These are phyloP conservation scores for Hypsizygus marmoreus DNA, from an alignment of 768 basidiomycete species.

Conservation along the genomic window DNA sequence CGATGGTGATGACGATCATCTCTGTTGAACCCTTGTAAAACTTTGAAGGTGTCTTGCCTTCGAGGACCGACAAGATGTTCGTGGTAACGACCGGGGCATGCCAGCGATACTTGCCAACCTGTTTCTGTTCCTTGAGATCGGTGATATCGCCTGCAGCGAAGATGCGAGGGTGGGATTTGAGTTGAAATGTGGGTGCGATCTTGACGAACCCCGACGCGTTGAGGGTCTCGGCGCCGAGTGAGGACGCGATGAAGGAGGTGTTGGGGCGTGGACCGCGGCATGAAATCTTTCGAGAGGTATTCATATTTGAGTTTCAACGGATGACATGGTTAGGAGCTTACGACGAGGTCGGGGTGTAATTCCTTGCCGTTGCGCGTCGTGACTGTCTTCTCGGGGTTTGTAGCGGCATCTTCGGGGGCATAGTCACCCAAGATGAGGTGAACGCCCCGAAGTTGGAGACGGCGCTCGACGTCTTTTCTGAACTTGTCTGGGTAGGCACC, in stretches of 20 bases:
- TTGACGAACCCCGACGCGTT: slow-evolving; percentile 45
- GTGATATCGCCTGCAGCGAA: slow-evolving; percentile 71
- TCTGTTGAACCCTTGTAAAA: slow-evolving; percentile 53
- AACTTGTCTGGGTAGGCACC: slow-evolving; percentile 54
- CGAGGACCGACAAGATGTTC: slow-evolving; percentile 51
- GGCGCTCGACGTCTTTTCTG: slow-evolving; percentile 46
- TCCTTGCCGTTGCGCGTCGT: slow-evolving; percentile 52
- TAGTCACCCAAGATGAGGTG: slow-evolving; percentile 54
- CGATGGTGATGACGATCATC: slow-evolving; percentile 56
- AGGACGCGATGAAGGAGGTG: slow-evolving; percentile 48
- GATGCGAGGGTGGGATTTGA: slow-evolving; percentile 50
- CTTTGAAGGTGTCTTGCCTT: slow-evolving; percentile 31
- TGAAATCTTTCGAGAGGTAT: slow-evolving; percentile 29
- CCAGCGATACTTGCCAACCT: slow-evolving; percentile 40
- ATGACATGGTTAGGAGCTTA: slow-evolving; percentile 29
- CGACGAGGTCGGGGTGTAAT: slow-evolving; percentile 59
- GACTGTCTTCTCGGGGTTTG: slow-evolving; percentile 37
- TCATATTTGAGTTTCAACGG: not conserved
- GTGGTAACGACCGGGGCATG: slow-evolving; percentile 49
- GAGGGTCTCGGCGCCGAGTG: slow-evolving; percentile 41
- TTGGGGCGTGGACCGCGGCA: slow-evolving; percentile 47
- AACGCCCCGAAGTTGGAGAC: slow-evolving; percentile 46
- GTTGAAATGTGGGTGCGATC: slow-evolving; percentile 58
- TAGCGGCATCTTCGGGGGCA: slow-evolving; percentile 39
- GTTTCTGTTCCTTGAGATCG: slow-evolving; percentile 67